phyloP scores from a whole-genome alignment of 2,329 filamentous ascomycete species.

The Alternaria metachromatica region DNA sequence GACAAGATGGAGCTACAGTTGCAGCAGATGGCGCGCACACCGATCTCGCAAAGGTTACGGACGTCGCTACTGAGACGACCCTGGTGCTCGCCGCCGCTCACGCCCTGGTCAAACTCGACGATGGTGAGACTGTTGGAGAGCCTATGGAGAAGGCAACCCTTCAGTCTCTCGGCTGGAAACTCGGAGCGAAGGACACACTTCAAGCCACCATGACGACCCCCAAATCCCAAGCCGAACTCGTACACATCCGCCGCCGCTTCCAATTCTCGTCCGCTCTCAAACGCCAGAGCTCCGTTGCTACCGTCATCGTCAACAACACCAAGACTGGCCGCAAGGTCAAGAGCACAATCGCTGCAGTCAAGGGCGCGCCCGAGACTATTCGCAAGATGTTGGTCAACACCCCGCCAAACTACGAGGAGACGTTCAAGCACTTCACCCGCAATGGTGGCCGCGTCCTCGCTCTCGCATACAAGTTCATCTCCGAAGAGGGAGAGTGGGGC shows the following conservation, averaged over 20 bases:
- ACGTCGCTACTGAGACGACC: constrained; percentile 81
- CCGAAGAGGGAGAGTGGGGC: constrained; percentile 79
- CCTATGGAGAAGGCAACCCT: constrained; percentile 99
- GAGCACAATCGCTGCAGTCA: constrained; percentile 92
- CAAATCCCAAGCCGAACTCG: constrained; percentile 68
- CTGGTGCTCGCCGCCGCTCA: constrained; percentile 94
- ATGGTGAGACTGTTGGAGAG: constrained; percentile 96
- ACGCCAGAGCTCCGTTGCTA: constrained; percentile 92
- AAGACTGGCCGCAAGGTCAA: constrained; percentile 77
- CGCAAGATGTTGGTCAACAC: constrained; percentile 86
- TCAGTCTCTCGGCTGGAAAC: constrained; percentile 84
- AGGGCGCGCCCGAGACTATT: constrained; percentile 97
- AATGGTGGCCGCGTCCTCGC: constrained; percentile 94
- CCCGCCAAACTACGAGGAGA: constrained; percentile 92
- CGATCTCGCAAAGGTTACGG: constrained; percentile 72
- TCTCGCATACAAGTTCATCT: constrained; percentile 91
- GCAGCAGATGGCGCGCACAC: constrained; percentile 85
- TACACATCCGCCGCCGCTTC: constrained; percentile 95
- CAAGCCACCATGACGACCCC: constrained; percentile 67
- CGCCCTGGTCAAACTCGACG: constrained; percentile 92
- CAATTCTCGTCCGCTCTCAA: constrained; percentile 98
- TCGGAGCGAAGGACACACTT: constrained; percentile 88
- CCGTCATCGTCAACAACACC: constrained; percentile 74
- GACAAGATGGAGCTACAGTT: constrained; percentile 68
- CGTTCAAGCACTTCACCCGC: constrained; percentile 96